A percentile compares a stretch with the other conserved stretches of the same genome.
Evolutionary conservation across 1,139 yeast species (phyloP).

Genomic region (Sporopachydermia cereana): DNA sequence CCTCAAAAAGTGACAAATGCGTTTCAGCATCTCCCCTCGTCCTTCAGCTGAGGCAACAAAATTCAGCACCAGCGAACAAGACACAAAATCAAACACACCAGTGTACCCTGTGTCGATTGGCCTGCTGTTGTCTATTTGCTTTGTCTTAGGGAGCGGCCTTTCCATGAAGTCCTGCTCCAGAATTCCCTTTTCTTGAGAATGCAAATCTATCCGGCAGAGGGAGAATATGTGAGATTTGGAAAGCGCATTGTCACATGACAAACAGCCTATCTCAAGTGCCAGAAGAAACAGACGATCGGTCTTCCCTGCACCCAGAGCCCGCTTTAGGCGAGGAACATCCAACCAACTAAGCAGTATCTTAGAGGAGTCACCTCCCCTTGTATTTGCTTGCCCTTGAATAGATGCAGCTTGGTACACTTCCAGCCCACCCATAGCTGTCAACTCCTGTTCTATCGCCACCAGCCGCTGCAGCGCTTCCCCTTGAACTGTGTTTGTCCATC

Average conservation of each 20-base stretch:
- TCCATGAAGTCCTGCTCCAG: conserved; percentile 76
- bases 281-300: conserved; percentile 14
- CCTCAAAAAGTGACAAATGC: conserved; percentile 48
- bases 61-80: conserved; percentile 79
- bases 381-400: conserved; percentile 62
- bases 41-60: conserved; percentile 65
- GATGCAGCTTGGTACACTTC: conserved; percentile 74
- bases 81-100: conserved; percentile 46
- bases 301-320: conserved; percentile 17
- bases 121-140: background rate
- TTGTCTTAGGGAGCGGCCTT: conserved; percentile 42
- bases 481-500: conserved; percentile 10
- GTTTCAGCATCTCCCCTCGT: conserved; percentile 66
- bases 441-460: conserved; percentile 50
- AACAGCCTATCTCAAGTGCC: conserved; percentile 77
- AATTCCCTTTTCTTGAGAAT: conserved; percentile 66
- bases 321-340: conserved; percentile 19
- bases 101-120: conserved; percentile 22
- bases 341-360: conserved; percentile 65
- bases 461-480: conserved; percentile 19
- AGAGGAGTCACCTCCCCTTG: conserved; percentile 88
- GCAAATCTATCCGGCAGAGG: conserved; percentile 52
- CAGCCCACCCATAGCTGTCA: conserved; percentile 53
- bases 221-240: conserved; percentile 41
- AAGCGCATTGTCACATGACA: conserved; percentile 59